Conservation (phyloP, 495 filamentous ascomycete species). For the Aspergillus indologenus region DNA sequence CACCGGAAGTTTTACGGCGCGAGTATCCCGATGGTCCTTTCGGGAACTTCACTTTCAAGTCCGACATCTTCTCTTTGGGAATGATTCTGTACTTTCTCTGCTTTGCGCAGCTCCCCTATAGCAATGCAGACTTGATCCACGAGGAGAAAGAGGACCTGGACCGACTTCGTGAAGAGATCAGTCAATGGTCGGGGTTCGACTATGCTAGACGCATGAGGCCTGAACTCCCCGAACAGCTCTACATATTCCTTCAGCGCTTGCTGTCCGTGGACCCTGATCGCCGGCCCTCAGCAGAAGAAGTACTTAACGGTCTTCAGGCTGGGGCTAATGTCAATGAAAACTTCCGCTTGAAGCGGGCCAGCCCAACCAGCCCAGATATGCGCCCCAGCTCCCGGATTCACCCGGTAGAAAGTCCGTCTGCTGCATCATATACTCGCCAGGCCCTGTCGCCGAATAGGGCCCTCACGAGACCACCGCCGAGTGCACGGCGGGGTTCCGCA, state of each 20-base stretch:
- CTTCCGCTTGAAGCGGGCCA: constrained; percentile 44
- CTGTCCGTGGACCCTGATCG: constrained; percentile 73
- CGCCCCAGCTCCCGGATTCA: constrained; percentile 58
- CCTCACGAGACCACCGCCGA: constrained; percentile 21
- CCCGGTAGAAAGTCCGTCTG: constrained; percentile 48
- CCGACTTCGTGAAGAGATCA: constrained; percentile 79
- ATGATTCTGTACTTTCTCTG: constrained; percentile 99
- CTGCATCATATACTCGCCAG: constrained; percentile 23
- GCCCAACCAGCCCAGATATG: constrained; percentile 46
- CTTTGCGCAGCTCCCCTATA: constrained; percentile 85
- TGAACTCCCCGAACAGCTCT: constrained; percentile 84
- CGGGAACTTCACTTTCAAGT: constrained; percentile 93
- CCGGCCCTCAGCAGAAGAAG: constrained; percentile 82
- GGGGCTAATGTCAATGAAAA: constrained; percentile 60
- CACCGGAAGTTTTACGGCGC: constrained; percentile 81
- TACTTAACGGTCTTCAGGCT: constrained; percentile 74
- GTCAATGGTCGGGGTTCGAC: constrained; percentile 80
- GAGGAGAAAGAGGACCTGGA: constrained; percentile 94
- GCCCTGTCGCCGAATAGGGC: constrained; percentile 35
- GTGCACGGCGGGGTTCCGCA: constrained; percentile 32
- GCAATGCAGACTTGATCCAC: constrained; percentile 73
- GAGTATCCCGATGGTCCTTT: constrained; percentile 65
- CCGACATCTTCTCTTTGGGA: constrained; percentile 92
- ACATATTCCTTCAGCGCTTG: constrained; percentile 75
- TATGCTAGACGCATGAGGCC: constrained; percentile 67